Base-by-base conservation (phyloP, 257 asterid species). In the Vinca minor region DNA sequence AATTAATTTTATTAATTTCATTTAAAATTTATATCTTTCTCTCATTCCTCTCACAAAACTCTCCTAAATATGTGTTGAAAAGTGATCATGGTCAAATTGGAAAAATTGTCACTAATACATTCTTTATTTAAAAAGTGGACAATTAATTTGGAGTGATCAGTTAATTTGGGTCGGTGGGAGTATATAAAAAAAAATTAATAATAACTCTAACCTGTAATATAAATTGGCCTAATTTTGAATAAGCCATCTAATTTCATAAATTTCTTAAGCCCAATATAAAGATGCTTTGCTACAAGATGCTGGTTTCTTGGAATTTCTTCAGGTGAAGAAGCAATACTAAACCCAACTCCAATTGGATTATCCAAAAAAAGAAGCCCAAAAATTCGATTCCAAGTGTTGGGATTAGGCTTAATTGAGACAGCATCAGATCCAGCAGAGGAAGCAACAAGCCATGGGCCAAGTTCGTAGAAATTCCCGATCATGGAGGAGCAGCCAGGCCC, bases 401-500 rank as follows among this genome's bases (percentile, higher is more conserved):
- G 77, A 63, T 89, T 83, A 25, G 72, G 64, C 34, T 54, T 46
- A 35, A 87, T 79, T 1, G 74, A 68, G 18, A 73, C 23, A 14
- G 56, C 4, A 10, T 1, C 38, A 54, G 36, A 28, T 21, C 14
- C 46, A 39, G 75, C 50, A 0, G 72, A 74, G n/a, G n/a, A n/a
- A n/a, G n/a, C n/a, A 26, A 86, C 81, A 1, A 77, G 76, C 86
- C 91, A 89, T 3, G 95, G 94, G 10, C 93, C 93, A 21, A 86
- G 73, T 73, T 89, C 95, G 36, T 61, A 83, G n/a, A 84, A 86
- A 71, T 89, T 89, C n/a, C 79, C 95, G 0, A 84, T 11, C 95
- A 86, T 83, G 41, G 95, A 89, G 1, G 96, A 83, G 59, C 95
- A 89, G 25, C 95, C 91, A 47, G 94, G 95, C 54, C 96, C 95